Conservation (phyloP, 257 asterid species). For the Nicotiana tomentosiformis region DNA sequence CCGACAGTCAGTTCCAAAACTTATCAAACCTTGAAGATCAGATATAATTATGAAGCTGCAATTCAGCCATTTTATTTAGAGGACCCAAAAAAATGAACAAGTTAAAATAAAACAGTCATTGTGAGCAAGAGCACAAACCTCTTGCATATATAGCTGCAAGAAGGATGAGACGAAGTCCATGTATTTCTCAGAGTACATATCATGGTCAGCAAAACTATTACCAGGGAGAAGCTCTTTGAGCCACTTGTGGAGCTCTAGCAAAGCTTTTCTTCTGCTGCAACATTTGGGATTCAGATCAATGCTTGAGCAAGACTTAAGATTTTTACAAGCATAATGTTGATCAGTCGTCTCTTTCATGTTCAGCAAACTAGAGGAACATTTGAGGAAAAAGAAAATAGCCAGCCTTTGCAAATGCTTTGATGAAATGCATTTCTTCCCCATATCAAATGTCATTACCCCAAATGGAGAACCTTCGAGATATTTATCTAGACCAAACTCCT, state of each 20-base stretch:
- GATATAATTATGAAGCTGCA: background rate
- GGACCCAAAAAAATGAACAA: background rate
- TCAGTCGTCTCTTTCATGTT: constrained; percentile 19
- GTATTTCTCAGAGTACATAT: constrained; percentile 34
- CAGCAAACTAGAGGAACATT: constrained; percentile 49
- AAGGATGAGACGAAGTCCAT: constrained; percentile 54
- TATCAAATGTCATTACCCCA: constrained; percentile 33
- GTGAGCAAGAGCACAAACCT: constrained; percentile 44
- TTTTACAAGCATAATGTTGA: constrained; percentile 19
- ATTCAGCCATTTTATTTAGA: background rate
- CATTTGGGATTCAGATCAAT: constrained; percentile 25
- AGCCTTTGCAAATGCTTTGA: constrained; percentile 67
- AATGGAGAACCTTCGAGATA: constrained; percentile 76
- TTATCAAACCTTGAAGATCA: background rate
- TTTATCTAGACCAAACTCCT: constrained; percentile 30
- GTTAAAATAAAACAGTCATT: background rate
- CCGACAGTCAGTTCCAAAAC: background rate
- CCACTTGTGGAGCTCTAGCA: constrained; percentile 58
- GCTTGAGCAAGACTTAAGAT: constrained; percentile 18
- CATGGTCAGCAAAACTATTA: constrained; percentile 36
- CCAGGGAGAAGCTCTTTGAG: constrained; percentile 48
- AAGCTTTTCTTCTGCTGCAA: constrained; percentile 32
- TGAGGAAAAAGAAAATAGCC: constrained; percentile 60
- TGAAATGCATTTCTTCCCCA: constrained; percentile 27
- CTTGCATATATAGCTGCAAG: constrained; percentile 77